A percentile compares a stretch with the other conserved stretches of the same genome.
Evolutionary conservation across 768 basidiomycete species (phyloP).

Genomic region (Termitomyces heimii): DNA sequence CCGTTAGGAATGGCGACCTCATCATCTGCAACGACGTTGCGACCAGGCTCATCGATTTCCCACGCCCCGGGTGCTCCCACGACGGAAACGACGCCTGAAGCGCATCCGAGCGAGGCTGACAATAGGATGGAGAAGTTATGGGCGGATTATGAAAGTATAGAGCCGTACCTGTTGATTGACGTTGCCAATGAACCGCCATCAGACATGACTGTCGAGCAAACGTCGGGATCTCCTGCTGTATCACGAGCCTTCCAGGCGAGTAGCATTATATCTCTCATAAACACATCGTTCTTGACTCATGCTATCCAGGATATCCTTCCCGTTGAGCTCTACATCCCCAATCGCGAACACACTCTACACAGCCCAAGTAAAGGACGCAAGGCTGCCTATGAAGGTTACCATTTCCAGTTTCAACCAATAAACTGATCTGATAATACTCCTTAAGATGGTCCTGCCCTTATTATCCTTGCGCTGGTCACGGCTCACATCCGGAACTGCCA

Average conservation of each 20-base stretch:
- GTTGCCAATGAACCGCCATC: conserved; percentile 38
- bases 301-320: conserved; percentile 64
- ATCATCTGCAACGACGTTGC: conserved; percentile 23
- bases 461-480: conserved; percentile 82
- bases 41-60: conserved; percentile 26
- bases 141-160: conserved; percentile 81
- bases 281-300: background rate
- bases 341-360: conserved; percentile 51
- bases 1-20: conserved; percentile 27
- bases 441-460: conserved; percentile 81
- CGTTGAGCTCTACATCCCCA: conserved; percentile 69
- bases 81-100: conserved; percentile 26
- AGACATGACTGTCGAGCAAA: conserved; percentile 54
- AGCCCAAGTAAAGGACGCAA: conserved; percentile 28
- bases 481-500: conserved; percentile 86
- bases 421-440: background rate
- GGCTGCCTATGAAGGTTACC: conserved; percentile 58
- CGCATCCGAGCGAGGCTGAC: conserved; percentile 79
- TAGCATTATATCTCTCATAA: background rate
- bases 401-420: background rate
- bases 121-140: conserved; percentile 77
- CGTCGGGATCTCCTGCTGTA: conserved; percentile 26
- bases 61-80: conserved; percentile 14
- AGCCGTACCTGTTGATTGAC: conserved; percentile 58
- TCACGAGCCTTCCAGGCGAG: conserved; percentile 58